phyloP scores from a whole-genome alignment of 176 grass and related monocot genomes.

The Eleusine indica region DNA sequence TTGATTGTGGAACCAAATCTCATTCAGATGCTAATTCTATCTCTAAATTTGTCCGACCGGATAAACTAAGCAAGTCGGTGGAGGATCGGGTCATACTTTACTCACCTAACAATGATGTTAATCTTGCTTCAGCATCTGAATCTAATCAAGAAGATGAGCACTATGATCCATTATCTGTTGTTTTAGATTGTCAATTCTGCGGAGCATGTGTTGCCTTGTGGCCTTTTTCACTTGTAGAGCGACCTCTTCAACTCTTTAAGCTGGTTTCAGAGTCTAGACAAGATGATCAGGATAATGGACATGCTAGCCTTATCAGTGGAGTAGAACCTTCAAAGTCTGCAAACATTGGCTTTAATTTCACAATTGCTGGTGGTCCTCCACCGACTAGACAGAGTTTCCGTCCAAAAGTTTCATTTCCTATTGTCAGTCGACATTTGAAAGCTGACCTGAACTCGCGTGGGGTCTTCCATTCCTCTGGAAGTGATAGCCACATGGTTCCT shows the following conservation, averaged over 20 bases:
- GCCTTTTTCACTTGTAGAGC: conserved; percentile 66
- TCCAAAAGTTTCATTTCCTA: conserved; percentile 84
- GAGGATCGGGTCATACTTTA: conserved; percentile 56
- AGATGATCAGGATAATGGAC: conserved; percentile 54
- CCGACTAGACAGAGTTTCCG: conserved; percentile 81
- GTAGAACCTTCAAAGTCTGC: conserved; percentile 48
- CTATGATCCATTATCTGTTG: conserved; percentile 78
- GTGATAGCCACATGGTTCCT: conserved; percentile 38
- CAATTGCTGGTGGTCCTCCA: conserved; percentile 89
- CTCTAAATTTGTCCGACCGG: conserved; percentile 49
- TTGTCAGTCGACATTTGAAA: conserved; percentile 86
- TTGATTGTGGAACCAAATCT: conserved; percentile 70
- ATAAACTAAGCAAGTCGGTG: conserved; percentile 36
- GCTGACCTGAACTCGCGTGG: conserved; percentile 50
- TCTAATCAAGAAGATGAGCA: conserved; percentile 43
- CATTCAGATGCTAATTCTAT: conserved; percentile 41
- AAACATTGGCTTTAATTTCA: conserved; percentile 74
- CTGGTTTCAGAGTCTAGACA: conserved; percentile 60
- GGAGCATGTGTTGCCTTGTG: conserved; percentile 92
- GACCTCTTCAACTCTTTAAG: conserved; percentile 80
- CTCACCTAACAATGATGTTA: conserved; percentile 44
- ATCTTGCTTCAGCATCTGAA: conserved; percentile 39
- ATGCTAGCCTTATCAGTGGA: conserved; percentile 36
- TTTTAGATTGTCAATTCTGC: conserved; percentile 94
- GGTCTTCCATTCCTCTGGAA: conserved; percentile 42